Percentiles rank a stretch among this genome's conserved stretches.
phyloP scores from a whole-genome alignment of 2,329 filamentous ascomycete species.

The Colletotrichum incanum region DNA sequence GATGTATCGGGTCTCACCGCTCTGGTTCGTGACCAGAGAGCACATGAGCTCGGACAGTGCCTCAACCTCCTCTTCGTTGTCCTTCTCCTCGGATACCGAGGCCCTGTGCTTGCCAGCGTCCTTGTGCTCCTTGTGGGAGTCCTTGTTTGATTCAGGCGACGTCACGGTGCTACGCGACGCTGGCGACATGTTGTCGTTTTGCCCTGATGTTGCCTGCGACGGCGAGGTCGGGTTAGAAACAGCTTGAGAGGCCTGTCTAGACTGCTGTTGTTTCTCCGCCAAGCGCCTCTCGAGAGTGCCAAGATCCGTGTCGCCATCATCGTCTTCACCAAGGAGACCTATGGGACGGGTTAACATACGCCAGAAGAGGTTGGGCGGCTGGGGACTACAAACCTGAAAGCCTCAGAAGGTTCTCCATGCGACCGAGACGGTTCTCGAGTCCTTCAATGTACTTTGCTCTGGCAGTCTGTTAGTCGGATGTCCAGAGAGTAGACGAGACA shows the following conservation, averaged over 20 bases:
- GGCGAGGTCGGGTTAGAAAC: constrained; percentile 68
- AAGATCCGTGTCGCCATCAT: constrained; percentile 87
- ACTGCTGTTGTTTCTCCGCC: constrained; percentile 69
- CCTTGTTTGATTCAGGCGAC: constrained; percentile 65
- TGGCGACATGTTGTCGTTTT: constrained; percentile 57
- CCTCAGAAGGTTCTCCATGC: constrained; percentile 93
- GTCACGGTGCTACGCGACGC: constrained; percentile 70
- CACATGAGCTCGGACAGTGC: constrained; percentile 98
- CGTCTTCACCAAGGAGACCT: constrained; percentile 88
- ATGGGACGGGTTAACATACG: constrained; percentile 46
- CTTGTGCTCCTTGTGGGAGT: constrained; percentile 54
- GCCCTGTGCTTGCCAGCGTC: constrained; percentile 53
- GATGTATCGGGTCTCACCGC: constrained; percentile 95
- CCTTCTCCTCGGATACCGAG: constrained; percentile 61
- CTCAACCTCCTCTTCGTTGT: constrained; percentile 81
- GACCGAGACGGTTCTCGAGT: constrained; percentile 92
- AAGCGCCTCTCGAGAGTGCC: constrained; percentile 88
- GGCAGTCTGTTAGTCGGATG: constrained; percentile 21
- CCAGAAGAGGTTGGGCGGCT: background rate
- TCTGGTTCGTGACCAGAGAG: constrained; percentile 94
- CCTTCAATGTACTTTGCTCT: constrained; percentile 99
- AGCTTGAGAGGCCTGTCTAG: constrained; percentile 65
- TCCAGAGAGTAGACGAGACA: background rate
- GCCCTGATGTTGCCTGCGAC: constrained; percentile 61
- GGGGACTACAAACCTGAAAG: constrained; percentile 74